Evolutionary conservation across 208 protist species (phyloP), one percentile per base, ranked within the genome.

Genomic region (Crithidia thermophila): DNA sequence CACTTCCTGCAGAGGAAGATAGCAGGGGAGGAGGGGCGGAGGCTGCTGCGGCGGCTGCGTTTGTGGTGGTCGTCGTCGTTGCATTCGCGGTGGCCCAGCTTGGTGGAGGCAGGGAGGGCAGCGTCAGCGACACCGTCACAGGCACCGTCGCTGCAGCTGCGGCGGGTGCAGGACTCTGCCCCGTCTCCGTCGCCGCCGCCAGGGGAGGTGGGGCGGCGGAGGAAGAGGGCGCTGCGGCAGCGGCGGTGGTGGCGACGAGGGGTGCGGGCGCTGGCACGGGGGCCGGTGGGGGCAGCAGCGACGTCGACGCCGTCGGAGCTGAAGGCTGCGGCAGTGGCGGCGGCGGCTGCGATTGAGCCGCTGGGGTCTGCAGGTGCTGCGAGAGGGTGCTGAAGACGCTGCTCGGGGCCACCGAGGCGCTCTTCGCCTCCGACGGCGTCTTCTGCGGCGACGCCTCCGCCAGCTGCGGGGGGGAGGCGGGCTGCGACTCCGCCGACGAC

Each of bases 321-420:
- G 23, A 16, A 2, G 30, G 50, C 30, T 53, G 52, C 30, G 27
- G 50, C 13, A 5, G 37, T 23, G 18, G 49, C n/a, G 3, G 56
- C n/a, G 13, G 21, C 36, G 40, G 34, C 16, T 37, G 25, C 8
- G n/a, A n/a, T n/a, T n/a, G n/a, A n/a, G n/a, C n/a, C n/a, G n/a
- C n/a, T n/a, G n/a, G n/a, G n/a, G 36, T 21, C 51, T 73, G 77
- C 2, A 94, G 66, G 57, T 94, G 85, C 68, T 91, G 85, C n/a
- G 88, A 94, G 11, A 91, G 78, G 16, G 88, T 94, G 63, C 88
- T 94, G 71, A 94, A 90, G 43, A 84, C 66, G 59, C 85, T 94
- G 75, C 85, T 91, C 2, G 60, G 47, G 4, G 53, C 55, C 50
- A 64, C 58, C 2, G 75, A 80, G n/a, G 65, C 57, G 34, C 28